A percentile compares a stretch with the other conserved stretches of the same genome.
Evolutionary conservation across 2,329 filamentous ascomycete genomes (phyloP).

Genomic region (Seiridium unicorne): DNA sequence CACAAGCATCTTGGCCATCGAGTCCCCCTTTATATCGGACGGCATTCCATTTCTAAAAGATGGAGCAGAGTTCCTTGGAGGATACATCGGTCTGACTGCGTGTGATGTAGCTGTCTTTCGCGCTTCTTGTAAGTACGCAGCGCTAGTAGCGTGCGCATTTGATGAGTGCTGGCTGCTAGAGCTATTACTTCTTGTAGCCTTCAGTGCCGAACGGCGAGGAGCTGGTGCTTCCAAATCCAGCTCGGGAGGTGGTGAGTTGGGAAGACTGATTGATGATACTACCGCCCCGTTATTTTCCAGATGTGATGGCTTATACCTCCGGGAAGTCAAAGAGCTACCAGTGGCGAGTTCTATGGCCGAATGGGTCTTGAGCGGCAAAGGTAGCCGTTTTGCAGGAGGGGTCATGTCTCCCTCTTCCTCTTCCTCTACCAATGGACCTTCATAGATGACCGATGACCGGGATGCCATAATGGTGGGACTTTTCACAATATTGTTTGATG

Average conservation of each 20-base stretch:
- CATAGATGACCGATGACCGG: conserved; percentile 20
- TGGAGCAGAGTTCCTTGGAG: conserved; percentile 19
- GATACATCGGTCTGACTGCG: conserved; percentile 23
- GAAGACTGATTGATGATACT: conserved; percentile 22
- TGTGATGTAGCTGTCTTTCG: conserved; percentile 28
- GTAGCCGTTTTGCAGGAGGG: conserved; percentile 9
- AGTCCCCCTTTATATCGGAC: conserved; percentile 25
- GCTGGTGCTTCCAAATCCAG: conserved; percentile 18
- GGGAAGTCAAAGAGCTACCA: conserved; percentile 32
- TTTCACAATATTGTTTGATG: background rate
- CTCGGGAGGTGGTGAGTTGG: conserved; percentile 25
- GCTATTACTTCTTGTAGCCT: conserved; percentile 21
- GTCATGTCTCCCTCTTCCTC: conserved; percentile 12
- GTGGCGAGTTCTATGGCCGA: conserved; percentile 26
- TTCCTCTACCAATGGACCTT: conserved; percentile 17
- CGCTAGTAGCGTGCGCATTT: conserved; percentile 21
- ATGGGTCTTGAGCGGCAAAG: conserved; percentile 21
- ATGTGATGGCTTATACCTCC: conserved; percentile 19
- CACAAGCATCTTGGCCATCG: conserved; percentile 62
- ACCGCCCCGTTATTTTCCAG: conserved; percentile 14
- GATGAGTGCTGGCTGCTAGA: conserved; percentile 20
- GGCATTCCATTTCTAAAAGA: background rate
- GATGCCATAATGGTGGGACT: conserved; percentile 17
- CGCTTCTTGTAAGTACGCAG: conserved; percentile 34
- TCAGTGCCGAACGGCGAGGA: conserved; percentile 24